phyloP scores from a whole-genome alignment of 2,329 filamentous ascomycete genomes.

The Botrytis sinoallii region DNA sequence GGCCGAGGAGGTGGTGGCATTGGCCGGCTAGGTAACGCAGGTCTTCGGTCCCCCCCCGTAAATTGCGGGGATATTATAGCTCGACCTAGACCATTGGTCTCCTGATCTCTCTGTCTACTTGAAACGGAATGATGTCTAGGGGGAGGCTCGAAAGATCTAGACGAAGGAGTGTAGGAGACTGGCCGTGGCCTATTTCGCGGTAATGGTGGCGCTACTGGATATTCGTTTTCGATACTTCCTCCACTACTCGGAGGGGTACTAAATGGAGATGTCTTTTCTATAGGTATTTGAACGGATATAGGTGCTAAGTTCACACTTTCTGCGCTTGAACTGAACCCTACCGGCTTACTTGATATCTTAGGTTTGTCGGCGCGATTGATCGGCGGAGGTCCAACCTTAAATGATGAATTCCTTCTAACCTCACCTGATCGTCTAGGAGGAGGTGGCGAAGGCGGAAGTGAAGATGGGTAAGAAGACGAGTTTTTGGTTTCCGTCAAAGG shows the following conservation, averaged over 20 bases:
- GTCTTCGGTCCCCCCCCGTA: conserved; percentile 44
- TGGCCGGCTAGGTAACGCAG: conserved; percentile 45
- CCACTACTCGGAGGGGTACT: conserved; percentile 78
- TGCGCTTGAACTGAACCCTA: conserved; percentile 34
- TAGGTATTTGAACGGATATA: conserved; percentile 17
- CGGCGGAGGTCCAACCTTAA: conserved; percentile 59
- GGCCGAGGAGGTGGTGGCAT: conserved; percentile 34
- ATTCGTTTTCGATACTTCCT: conserved; percentile 53
- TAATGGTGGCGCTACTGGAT: conserved; percentile 46
- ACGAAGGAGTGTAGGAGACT: conserved; percentile 41
- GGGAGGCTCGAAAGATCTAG: conserved; percentile 48
- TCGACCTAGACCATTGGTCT: conserved; percentile 42
- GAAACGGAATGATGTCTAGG: conserved; percentile 50
- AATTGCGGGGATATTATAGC: conserved; percentile 42
- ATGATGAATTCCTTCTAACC: conserved; percentile 45
- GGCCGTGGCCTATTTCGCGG: conserved; percentile 51
- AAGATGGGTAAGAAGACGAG: conserved; percentile 48
- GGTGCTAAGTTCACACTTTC: conserved; percentile 36
- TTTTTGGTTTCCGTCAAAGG: conserved; percentile 48
- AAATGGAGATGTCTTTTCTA: conserved; percentile 66
- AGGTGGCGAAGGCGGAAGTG: conserved; percentile 59
- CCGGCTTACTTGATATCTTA: conserved; percentile 48
- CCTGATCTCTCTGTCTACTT: conserved; percentile 44
- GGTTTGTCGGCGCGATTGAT: conserved; percentile 81
- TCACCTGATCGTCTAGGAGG: conserved; percentile 62